These are phyloP conservation scores for Suillus clintonianus DNA, from an alignment of 768 basidiomycete species.

Conservation along the genomic window DNA sequence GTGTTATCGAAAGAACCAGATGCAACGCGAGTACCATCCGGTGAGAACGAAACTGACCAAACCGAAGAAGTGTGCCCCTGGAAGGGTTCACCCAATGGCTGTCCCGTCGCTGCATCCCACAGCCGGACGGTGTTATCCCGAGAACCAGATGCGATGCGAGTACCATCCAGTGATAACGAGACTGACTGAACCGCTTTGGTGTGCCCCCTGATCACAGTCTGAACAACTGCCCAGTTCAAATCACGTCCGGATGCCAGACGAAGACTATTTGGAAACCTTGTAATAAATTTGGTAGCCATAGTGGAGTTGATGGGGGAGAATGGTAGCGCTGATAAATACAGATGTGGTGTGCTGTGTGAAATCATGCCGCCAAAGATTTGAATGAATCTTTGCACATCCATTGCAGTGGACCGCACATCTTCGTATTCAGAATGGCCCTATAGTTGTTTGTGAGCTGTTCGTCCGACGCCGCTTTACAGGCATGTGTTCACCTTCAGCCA, in stretches of 20 bases:
- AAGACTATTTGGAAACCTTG: conserved; percentile 3
- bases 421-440: not conserved
- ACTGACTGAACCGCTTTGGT: not conserved
- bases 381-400: conserved; percentile 16
- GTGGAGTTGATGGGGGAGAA: conserved; percentile 26
- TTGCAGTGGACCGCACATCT: not conserved
- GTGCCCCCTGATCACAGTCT: conserved; percentile 7
- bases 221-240: conserved; percentile 18
- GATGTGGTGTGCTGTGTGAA: conserved; percentile 19
- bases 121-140: not conserved
- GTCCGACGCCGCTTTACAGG: not conserved
- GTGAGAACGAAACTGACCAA: conserved; percentile 1
- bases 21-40: not conserved
- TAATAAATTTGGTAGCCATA: not conserved
- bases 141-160: not conserved
- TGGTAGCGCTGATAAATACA: conserved; percentile 25
- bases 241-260: conserved; percentile 1
- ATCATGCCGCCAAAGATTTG: conserved; percentile 11
- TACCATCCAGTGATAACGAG: not conserved
- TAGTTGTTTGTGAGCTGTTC: not conserved
- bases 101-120: conserved; percentile 1
- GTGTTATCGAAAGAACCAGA: not conserved
- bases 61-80: not conserved
- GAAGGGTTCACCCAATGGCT: not conserved
- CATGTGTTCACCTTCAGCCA: not conserved